Evolutionary conservation across 1,284 basidiomycete genomes (phyloP), one percentile per base, ranked within the genome.

Genomic region (Trametes polyzona): DNA sequence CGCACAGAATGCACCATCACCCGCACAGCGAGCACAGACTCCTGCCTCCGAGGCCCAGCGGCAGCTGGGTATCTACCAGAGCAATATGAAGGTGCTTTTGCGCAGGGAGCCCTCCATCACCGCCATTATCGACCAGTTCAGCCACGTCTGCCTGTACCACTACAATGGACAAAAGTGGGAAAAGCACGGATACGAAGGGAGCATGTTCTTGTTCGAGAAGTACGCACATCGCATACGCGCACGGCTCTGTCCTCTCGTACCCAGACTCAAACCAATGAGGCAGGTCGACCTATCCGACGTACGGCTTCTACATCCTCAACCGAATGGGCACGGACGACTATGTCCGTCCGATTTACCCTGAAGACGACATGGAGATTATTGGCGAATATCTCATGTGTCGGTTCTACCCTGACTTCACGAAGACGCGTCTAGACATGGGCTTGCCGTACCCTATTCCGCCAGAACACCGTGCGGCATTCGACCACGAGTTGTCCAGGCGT

Each of bases 131-230:
- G 89, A 93, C 70, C 88, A 92, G 64, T 93, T 94, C 73, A 88
- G 86, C 63, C 90, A 94, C 74, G 90, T 94, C 55, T 90, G 88
- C 71, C 77, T 92, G 52, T 92, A 91, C 66, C 84, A 87, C 65
- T 80, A 85, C 67, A 83, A 88, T 62, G 86, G 83, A 10, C 74
- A 78, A 63, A 86, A 83, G 65, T 91, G 90, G 92, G 84, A 88
- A 73, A 94, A 94, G 73, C 86, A 90, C 52, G 91, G 92, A 24
- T 90, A 80, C 65, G 93, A 95, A 71, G 93, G 93, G 2, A 90
- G 86, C 67, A 91, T 95, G 83, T 95, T 96, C 74, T 77, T 96
- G 57, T 94, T 90, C 68, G 88, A 93, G 70, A 80, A 92, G 89
- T 92, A 67, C 61, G 83, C 70, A 23, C 5, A 11, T 14, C 16